Evolutionary conservation across 805 yeast genomes (phyloP), one percentile per base, ranked within the genome.

Genomic region (Saturnispora silvae): DNA sequence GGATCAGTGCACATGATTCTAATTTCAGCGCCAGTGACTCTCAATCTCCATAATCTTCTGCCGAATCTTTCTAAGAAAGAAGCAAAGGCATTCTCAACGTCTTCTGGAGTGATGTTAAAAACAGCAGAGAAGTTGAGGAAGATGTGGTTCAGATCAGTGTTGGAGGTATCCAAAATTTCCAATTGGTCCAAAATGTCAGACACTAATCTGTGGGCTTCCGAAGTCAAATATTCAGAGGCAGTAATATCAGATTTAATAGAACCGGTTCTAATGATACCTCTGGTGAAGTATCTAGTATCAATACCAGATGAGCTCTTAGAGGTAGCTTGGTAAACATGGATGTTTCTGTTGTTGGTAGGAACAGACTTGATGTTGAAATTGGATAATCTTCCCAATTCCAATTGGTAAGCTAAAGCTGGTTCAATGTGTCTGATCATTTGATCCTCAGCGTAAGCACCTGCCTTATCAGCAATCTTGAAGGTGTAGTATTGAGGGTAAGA

Each of bases 51-150:
- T 56, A 92, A 72, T 61, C 96, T 75, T 65, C 96, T 76, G 45
- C 98, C 98, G 49, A 92, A 92, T 63, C 98, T 77, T 63, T 89
- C 96, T 64, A 92, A 70, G 76, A 92, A 92, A 16, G 96, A 94
- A 47, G 95, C 97, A 61, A 92, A 87, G 4, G 98, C 96, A 45
- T 85, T 86, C 63, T 89, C 96, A 44, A 92, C 96, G 63, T 92
- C 97, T 51, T 81, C 83, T 32, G 97, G 96, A 43, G 84, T 77
- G 41, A 92, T 82, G 48, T 86, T 86, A 71, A 94, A 92, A 24
- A 84, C 89, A 46, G 96, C 95, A 37, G 96, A 81, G 63, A 92
- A 92, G 65, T 92, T 89, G 61, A 92, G 89, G 67, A 92, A 92
- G 46, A 92, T 92, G 58, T 92, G 97, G 63, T 92, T 92, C 67